Percentiles rank a stretch among this genome's conserved stretches.
These are phyloP conservation scores for Musa troglodytarum DNA, from an alignment of 176 grass and related monocot species.

Conservation along the genomic window DNA sequence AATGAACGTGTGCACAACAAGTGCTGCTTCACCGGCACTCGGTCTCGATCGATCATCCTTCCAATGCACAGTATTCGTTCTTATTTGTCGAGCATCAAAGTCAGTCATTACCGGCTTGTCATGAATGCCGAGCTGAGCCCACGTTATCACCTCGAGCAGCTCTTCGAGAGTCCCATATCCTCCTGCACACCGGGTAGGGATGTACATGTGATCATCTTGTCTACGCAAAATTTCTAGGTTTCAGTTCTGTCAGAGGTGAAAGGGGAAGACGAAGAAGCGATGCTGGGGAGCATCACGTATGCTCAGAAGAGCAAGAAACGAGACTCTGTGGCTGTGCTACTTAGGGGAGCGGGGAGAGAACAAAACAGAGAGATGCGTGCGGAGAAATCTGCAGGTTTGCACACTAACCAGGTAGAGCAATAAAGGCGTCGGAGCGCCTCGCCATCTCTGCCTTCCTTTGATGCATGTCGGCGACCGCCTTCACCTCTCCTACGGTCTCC, in stretches of 20 bases:
- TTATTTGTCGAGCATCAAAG: not conserved
- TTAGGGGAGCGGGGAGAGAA: no score
- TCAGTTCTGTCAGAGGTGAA: no score
- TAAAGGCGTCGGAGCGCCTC: slow-evolving; percentile 95
- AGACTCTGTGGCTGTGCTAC: no score
- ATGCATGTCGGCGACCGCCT: slow-evolving; percentile 89
- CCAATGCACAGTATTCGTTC: no score
- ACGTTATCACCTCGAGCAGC: slow-evolving; percentile 96
- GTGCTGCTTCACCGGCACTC: no score
- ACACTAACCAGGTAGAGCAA: slow-evolving; percentile 77
- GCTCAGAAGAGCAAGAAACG: no score
- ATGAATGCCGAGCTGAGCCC: slow-evolving; percentile 98
- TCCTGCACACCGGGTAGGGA: slow-evolving; percentile 34
- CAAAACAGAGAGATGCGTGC: no score
- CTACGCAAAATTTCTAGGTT: no score
- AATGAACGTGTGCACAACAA: not conserved
- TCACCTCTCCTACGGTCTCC: slow-evolving; percentile 88
- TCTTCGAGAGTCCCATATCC: slow-evolving; percentile 98
- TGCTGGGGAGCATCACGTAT: no score
- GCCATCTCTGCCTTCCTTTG: slow-evolving; percentile 99
- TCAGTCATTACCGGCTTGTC: slow-evolving; percentile 61
- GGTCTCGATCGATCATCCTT: no score
- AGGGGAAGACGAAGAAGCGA: no score
- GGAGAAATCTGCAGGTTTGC: not conserved
- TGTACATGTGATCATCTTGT: not conserved